Conservation (phyloP, 768 basidiomycete genomes). For the Mycena vulgaris region DNA sequence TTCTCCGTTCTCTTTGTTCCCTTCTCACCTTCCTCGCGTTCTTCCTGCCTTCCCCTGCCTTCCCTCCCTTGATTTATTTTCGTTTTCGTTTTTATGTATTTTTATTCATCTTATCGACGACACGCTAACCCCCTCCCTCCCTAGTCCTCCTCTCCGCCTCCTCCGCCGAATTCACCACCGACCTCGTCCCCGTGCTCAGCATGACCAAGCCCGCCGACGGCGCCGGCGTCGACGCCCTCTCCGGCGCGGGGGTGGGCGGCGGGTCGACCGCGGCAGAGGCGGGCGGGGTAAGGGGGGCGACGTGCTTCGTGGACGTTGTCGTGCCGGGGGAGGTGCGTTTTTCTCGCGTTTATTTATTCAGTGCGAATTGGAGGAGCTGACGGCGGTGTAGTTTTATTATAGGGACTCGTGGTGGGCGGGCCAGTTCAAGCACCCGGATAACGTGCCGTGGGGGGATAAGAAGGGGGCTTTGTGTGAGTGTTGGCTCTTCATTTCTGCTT, state of each 20-base stretch:
- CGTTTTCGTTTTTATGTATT: neutral
- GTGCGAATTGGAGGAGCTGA: neutral
- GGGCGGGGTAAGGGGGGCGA: neutral
- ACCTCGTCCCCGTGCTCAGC: conserved; percentile 36
- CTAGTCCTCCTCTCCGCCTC: conserved; percentile 36
- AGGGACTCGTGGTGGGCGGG: conserved; percentile 39
- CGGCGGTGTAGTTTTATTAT: conserved; percentile 32
- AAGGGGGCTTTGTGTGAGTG: conserved; percentile 26
- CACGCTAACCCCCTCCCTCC: no score
- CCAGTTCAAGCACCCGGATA: conserved; percentile 30
- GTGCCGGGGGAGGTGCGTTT: conserved; percentile 34
- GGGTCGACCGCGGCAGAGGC: neutral
- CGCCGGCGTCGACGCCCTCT: neutral
- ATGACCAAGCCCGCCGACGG: conserved; percentile 34
- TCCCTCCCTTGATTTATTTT: neutral
- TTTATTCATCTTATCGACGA: no score
- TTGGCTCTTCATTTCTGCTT: neutral
- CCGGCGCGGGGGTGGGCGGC: neutral
- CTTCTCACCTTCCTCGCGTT: no score
- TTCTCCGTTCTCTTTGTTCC: conserved; percentile 1
- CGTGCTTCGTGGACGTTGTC: conserved; percentile 35
- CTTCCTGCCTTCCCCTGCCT: no score
- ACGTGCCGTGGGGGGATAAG: conserved; percentile 32
- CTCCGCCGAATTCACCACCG: conserved; percentile 39
- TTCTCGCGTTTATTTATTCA: neutral